Conservation (phyloP, 768 basidiomycete genomes). For the Boletellus ananiceps region DNA sequence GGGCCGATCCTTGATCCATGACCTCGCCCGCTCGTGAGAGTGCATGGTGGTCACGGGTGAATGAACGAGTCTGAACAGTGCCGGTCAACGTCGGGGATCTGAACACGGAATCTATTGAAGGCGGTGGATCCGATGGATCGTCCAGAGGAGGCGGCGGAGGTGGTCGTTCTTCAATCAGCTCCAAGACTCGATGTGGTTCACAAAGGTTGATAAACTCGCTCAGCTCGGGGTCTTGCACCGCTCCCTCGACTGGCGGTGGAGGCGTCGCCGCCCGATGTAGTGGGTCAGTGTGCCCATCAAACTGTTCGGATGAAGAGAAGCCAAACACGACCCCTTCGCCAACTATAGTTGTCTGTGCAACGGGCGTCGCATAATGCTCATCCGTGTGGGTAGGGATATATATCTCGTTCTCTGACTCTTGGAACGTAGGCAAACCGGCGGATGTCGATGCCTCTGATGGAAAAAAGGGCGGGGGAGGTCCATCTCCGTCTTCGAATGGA, state of each 20-base stretch:
- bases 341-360: constrained; percentile 37
- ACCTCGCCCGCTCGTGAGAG: constrained; percentile 31
- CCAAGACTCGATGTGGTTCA: constrained; percentile 55
- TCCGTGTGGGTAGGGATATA: constrained; percentile 47
- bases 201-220: constrained; percentile 58
- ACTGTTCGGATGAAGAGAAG: constrained; percentile 65
- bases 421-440: constrained; percentile 61
- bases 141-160: constrained; percentile 82
- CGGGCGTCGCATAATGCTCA: constrained; percentile 35
- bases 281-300: constrained; percentile 75
- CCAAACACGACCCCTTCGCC: constrained; percentile 82
- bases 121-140: constrained; percentile 84
- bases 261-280: constrained; percentile 62
- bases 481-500: constrained; percentile 80
- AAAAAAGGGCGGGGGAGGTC: constrained; percentile 64
- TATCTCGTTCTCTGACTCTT: constrained; percentile 76
- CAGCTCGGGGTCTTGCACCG: constrained; percentile 64
- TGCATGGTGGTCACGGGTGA: constrained; percentile 28
- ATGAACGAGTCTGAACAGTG: constrained; percentile 23
- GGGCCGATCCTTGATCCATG: constrained; percentile 35
- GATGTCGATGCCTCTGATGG: constrained; percentile 59
- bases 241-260: constrained; percentile 74
- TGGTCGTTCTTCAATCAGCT: constrained; percentile 52
- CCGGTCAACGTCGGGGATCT: constrained; percentile 32
- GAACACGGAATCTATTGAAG: constrained; percentile 82